A percentile compares a stretch with the other conserved stretches of the same genome.
phyloP scores from a whole-genome alignment of 2,329 filamentous ascomycete genomes.

The Paramyrothecium sp. region DNA sequence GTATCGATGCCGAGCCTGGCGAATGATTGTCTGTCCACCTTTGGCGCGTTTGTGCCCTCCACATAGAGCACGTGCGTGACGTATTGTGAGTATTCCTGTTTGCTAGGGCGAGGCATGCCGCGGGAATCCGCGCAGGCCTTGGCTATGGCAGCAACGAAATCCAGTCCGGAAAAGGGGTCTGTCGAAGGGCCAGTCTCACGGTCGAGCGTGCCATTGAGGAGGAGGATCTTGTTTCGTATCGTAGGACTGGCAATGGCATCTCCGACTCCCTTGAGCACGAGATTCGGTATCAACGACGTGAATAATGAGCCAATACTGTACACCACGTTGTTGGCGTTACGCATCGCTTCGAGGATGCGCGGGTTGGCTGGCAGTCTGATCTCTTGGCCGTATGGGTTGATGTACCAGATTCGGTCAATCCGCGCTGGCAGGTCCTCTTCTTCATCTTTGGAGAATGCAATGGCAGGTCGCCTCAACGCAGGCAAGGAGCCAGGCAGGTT shows the following conservation, averaged over 20 bases:
- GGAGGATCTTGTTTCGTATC: constrained; percentile 71
- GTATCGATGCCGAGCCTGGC: constrained; percentile 70
- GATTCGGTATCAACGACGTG: constrained; percentile 80
- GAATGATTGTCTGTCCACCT: constrained; percentile 66
- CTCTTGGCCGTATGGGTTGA: constrained; percentile 97
- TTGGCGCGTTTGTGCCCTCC: constrained; percentile 67
- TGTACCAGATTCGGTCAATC: constrained; percentile 89
- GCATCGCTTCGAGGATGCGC: constrained; percentile 69
- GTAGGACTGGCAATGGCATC: constrained; percentile 45
- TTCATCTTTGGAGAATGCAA: constrained; percentile 74
- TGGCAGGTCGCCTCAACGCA: constrained; percentile 75
- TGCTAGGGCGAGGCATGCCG: constrained; percentile 36
- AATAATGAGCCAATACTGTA: constrained; percentile 95
- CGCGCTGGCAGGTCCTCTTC: constrained; percentile 74
- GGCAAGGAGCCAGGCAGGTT: constrained; percentile 80
- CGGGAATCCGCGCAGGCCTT: constrained; percentile 71
- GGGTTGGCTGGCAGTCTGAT: constrained; percentile 84
- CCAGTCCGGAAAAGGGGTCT: constrained; percentile 67
- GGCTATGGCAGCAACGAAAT: constrained; percentile 80
- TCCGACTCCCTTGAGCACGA: constrained; percentile 75
- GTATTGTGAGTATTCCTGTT: constrained; percentile 60
- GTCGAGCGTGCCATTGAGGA: constrained; percentile 81
- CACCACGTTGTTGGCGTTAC: constrained; percentile 65
- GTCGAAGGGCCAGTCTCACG: constrained; percentile 77
- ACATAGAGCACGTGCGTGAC: constrained; percentile 84